Percentiles rank a stretch among this genome's conserved stretches.
phyloP scores from a whole-genome alignment of 495 filamentous ascomycete species.

The Glonium stellatum region DNA sequence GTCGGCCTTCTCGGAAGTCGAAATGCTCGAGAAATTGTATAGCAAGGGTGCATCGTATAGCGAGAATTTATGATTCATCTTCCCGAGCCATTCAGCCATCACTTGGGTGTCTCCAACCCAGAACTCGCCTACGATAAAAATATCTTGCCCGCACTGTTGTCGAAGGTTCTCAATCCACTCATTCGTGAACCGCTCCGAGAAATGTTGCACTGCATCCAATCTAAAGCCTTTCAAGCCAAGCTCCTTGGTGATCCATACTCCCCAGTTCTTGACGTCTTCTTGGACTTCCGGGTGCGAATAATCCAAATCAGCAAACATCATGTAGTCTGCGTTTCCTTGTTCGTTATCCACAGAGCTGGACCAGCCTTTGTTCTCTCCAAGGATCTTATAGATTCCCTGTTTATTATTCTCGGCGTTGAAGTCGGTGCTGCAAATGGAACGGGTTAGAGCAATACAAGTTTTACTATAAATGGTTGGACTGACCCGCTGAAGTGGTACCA shows the following conservation, averaged over 20 bases:
- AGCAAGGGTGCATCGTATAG: constrained; percentile 66
- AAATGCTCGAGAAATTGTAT: constrained; percentile 54
- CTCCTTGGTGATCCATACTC: constrained; percentile 54
- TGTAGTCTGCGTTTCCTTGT: constrained; percentile 67
- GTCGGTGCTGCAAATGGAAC: constrained; percentile 42
- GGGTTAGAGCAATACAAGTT: no score
- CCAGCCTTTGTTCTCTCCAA: constrained; percentile 59
- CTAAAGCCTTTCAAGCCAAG: constrained; percentile 59
- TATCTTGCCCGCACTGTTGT: constrained; percentile 42
- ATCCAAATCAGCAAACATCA: constrained; percentile 57
- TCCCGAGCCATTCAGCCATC: constrained; percentile 52
- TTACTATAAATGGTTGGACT: no score
- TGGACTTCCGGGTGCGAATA: constrained; percentile 58
- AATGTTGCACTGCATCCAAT: constrained; percentile 71
- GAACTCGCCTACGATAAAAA: constrained; percentile 68
- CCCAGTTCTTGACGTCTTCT: constrained; percentile 49
- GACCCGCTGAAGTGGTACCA: constrained; percentile 41
- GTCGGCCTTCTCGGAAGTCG: constrained; percentile 47
- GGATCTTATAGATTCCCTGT: constrained; percentile 62
- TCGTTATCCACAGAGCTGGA: constrained; percentile 56
- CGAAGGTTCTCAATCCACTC: constrained; percentile 53
- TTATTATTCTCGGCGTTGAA: constrained; percentile 53
- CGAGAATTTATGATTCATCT: constrained; percentile 50
- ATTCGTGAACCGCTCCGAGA: constrained; percentile 55
- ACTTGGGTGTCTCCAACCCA: constrained; percentile 55